Conservation (phyloP, 192 early-diverging fungal genomes). For the Borealophlyctis nickersoniae region DNA sequence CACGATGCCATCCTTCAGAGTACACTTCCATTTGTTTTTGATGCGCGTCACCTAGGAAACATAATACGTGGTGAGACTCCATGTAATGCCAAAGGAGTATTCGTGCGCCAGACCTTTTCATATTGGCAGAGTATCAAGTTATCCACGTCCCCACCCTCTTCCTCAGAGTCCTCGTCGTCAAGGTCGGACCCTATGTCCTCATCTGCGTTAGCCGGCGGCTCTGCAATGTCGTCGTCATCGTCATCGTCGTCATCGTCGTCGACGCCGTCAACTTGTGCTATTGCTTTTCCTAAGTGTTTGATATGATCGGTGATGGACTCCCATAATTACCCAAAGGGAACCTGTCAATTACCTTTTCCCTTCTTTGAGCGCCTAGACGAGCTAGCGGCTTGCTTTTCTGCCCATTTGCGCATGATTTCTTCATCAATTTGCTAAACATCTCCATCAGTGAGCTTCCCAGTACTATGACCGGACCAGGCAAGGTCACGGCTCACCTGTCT, state of each 20-base stretch:
- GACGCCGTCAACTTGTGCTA: slow-evolving; percentile 36
- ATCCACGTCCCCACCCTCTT: slow-evolving; percentile 26
- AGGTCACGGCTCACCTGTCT: neutral
- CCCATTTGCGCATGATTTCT: slow-evolving; percentile 11
- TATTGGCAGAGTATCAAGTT: slow-evolving; percentile 49
- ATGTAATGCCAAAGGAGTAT: neutral
- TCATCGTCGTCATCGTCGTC: slow-evolving; percentile 50
- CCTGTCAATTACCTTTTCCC: slow-evolving; percentile 10
- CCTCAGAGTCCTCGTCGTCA: slow-evolving; percentile 46
- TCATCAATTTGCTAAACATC: slow-evolving; percentile 4
- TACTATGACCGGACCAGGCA: too few species aligned
- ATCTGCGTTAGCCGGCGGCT: slow-evolving; percentile 13
- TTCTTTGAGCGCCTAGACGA: neutral
- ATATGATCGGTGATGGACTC: slow-evolving; percentile 31
- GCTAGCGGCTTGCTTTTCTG: slow-evolving; percentile 30
- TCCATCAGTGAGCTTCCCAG: too few species aligned
- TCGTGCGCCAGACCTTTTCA: slow-evolving; percentile 55
- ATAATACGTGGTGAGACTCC: neutral
- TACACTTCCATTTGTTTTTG: slow-evolving; percentile 99
- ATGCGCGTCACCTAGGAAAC: slow-evolving; percentile 72
- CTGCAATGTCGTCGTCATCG: slow-evolving; percentile 31
- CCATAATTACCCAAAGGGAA: slow-evolving; percentile 9
- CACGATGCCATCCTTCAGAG: slow-evolving; percentile 95
- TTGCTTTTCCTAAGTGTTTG: slow-evolving; percentile 24
- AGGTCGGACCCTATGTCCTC: slow-evolving; percentile 55